Evolutionary conservation across 345 rosid species (phyloP).

Genomic region (Moricandia arvensis): DNA sequence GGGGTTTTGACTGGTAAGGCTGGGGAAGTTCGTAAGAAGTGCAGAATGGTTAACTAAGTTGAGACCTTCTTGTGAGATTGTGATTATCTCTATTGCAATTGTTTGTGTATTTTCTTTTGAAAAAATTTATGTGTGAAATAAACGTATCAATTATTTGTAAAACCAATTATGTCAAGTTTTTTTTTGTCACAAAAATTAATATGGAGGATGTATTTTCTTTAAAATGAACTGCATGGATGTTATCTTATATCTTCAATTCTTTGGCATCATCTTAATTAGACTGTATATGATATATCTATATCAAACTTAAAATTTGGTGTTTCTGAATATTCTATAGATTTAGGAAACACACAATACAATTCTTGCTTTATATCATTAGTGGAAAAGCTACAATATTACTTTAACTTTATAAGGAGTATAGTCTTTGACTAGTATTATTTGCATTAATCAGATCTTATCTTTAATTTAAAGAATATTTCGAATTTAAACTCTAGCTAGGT

Average conservation of each 20-base stretch:
- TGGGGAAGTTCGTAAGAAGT: conserved; percentile 63
- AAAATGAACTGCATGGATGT: not conserved
- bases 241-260: not conserved
- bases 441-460: not conserved
- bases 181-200: not conserved
- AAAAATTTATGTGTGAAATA: not conserved
- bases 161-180: not conserved
- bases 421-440: not conserved
- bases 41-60: conserved; percentile 45
- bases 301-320: not conserved
- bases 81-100: not conserved
- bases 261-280: not conserved
- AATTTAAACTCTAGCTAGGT: not conserved
- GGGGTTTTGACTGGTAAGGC: conserved; percentile 52
- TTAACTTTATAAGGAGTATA: not conserved
- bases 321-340: not conserved
- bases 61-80: not conserved
- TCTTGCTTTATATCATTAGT: not conserved
- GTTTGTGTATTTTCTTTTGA: not conserved
- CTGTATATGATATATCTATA: not conserved
- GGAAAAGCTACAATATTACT: not conserved
- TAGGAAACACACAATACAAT: not conserved
- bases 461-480: not conserved
- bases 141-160: conserved; percentile 9
- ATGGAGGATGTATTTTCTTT: not conserved